A percentile compares a stretch with the other conserved stretches of the same genome.
Evolutionary conservation across 116 monocot species (phyloP).

Genomic region (Phalaenopsis hybrid): DNA sequence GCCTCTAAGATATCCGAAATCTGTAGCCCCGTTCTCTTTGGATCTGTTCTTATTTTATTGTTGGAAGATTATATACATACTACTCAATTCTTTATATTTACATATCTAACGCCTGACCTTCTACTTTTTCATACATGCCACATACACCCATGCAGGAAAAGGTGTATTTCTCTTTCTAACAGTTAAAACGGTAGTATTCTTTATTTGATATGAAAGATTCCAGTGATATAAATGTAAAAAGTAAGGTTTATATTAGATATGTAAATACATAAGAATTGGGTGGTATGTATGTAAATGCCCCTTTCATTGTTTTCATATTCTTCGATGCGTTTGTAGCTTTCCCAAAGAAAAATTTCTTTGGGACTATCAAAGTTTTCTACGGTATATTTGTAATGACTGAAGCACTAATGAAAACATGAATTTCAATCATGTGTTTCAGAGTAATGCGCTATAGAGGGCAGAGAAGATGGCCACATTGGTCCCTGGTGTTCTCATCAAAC

Average conservation of each 20-base stretch:
- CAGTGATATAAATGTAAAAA: too few species aligned
- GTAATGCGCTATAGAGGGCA: conserved; percentile 14
- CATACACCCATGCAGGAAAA: too few species aligned
- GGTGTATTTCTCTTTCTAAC: too few species aligned
- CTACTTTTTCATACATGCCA: too few species aligned
- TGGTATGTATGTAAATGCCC: too few species aligned
- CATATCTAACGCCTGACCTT: too few species aligned
- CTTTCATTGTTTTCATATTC: neutral
- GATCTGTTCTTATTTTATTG: neutral
- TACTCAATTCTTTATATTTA: too few species aligned
- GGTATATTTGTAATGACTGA: neutral
- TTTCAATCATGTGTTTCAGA: conserved; percentile 8
- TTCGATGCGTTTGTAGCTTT: neutral
- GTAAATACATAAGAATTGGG: too few species aligned
- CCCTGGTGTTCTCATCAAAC: conserved; percentile 82
- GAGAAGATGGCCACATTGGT: conserved; percentile 69
- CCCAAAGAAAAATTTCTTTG: neutral
- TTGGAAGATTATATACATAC: too few species aligned
- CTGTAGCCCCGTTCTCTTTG: neutral
- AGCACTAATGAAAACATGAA: neutral
- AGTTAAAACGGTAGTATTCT: too few species aligned
- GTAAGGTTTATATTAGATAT: too few species aligned
- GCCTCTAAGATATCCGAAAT: neutral
- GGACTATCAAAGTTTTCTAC: neutral
- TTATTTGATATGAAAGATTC: too few species aligned